Conservation (phyloP, 164 flowering plant species). For the Macadamia tetraphylla region DNA sequence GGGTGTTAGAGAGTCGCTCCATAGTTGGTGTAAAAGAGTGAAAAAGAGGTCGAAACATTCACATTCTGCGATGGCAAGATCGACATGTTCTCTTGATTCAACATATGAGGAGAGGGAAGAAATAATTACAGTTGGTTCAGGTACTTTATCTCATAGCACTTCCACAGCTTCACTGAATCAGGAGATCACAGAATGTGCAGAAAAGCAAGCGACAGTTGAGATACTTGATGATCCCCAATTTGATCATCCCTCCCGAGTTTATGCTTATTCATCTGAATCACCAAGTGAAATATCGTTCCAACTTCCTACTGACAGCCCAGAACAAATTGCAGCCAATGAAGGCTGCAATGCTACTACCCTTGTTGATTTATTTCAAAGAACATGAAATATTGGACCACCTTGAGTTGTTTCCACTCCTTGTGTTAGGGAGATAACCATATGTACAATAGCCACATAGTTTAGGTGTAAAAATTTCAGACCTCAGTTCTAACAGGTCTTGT, state of each 20-base stretch:
- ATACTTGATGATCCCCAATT: conserved; percentile 16
- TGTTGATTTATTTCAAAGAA: conserved; percentile 45
- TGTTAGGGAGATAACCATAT: too few relatives aligned
- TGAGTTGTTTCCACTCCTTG: neutral
- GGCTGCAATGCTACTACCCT: conserved; percentile 33
- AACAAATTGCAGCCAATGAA: conserved; percentile 21
- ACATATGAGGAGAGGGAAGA: conserved; percentile 64
- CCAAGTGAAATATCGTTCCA: conserved; percentile 8
- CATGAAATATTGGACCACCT: conserved; percentile 18
- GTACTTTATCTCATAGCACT: conserved; percentile 60
- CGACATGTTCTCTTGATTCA: conserved; percentile 67
- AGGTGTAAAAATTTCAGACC: too few relatives aligned
- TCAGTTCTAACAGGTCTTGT: too few relatives aligned
- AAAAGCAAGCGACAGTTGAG: conserved; percentile 24
- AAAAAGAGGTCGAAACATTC: conserved; percentile 58
- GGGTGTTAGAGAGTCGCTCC: conserved; percentile 83
- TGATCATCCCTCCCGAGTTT: conserved; percentile 29
- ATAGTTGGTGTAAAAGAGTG: conserved; percentile 87
- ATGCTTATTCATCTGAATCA: conserved; percentile 25
- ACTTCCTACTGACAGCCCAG: conserved; percentile 19
- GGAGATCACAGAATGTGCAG: conserved; percentile 21
- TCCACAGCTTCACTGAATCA: conserved; percentile 48
- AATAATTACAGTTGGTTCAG: conserved; percentile 56
- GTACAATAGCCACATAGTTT: too few relatives aligned
- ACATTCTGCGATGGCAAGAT: conserved; percentile 37